phyloP scores from a whole-genome alignment of 2,329 filamentous ascomycete genomes.

The Sordariomycetes sp. region DNA sequence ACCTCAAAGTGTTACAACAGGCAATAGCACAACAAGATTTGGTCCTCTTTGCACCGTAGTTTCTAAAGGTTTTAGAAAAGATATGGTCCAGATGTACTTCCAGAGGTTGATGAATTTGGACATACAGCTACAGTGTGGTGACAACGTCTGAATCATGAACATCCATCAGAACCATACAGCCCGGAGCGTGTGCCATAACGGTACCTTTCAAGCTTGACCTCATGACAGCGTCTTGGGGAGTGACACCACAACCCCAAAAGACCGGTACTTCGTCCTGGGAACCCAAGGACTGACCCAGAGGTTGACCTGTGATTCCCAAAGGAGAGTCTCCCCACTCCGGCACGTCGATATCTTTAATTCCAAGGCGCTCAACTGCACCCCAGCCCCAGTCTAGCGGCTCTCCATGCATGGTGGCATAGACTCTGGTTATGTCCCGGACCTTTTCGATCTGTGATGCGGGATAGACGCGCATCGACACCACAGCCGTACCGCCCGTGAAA shows the following conservation, averaged over 20 bases:
- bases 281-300: constrained; percentile 18
- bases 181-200: constrained; percentile 53
- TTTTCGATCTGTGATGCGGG: constrained; percentile 33
- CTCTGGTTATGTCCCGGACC: constrained; percentile 45
- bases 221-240: constrained; percentile 56
- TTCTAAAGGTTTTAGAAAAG: too few relatives aligned
- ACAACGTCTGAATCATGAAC: constrained; percentile 29
- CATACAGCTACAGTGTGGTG: too few relatives aligned
- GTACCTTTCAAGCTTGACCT: constrained; percentile 40
- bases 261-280: constrained; percentile 38
- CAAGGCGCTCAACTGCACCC: constrained; percentile 41
- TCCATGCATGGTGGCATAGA: constrained; percentile 49
- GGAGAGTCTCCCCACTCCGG: constrained; percentile 49
- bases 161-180: constrained; percentile 54
- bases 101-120: too few relatives aligned
- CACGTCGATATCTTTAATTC: constrained; percentile 40
- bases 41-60: too few relatives aligned
- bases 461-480: constrained; percentile 58
- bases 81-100: too few relatives aligned
- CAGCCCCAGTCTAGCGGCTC: constrained; percentile 59
- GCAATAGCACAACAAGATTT: too few relatives aligned
- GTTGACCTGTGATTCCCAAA: constrained; percentile 28
- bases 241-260: constrained; percentile 59
- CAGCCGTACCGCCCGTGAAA: constrained; percentile 43
- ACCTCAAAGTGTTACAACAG: too few relatives aligned